These are phyloP conservation scores for Aspergillus tubingensis DNA, from an alignment of 2,329 filamentous ascomycete genomes.

Conservation along the genomic window DNA sequence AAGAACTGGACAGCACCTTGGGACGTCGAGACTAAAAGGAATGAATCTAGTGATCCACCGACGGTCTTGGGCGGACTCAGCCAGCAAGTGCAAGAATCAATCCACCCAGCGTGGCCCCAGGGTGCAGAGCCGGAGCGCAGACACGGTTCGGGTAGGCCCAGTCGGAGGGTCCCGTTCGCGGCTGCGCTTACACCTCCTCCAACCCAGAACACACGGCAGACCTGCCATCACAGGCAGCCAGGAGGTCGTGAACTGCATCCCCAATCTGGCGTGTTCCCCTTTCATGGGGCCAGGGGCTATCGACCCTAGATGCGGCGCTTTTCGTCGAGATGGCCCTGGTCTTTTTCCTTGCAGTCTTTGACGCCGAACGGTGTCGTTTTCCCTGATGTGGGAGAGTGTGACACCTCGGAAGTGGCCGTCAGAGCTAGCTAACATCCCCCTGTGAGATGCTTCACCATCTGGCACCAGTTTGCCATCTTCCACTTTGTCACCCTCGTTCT, in stretches of 20 bases:
- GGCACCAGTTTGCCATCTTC: neutral
- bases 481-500: neutral
- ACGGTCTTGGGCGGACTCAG: neutral
- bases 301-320: neutral
- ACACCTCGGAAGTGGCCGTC: neutral
- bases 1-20: conserved; percentile 7
- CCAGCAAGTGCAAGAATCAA: neutral
- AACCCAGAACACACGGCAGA: conserved; percentile 11
- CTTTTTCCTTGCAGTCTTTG: neutral
- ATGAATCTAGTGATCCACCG: conserved; percentile 5
- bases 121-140: conserved; percentile 19
- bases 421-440: neutral
- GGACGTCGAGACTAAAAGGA: neutral
- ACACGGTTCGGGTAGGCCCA: conserved; percentile 18
- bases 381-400: neutral
- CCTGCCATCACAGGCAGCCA: conserved; percentile 7
- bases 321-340: neutral
- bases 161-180: conserved; percentile 25
- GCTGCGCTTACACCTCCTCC: conserved; percentile 26
- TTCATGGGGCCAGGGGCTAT: neutral
- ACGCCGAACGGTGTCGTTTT: neutral
- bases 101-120: neutral
- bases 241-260: neutral
- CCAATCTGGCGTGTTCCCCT: neutral
- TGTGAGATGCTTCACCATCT: neutral